Evolutionary conservation across 1,139 yeast species (phyloP).

Genomic region (Saccharomyces pastorianus): DNA sequence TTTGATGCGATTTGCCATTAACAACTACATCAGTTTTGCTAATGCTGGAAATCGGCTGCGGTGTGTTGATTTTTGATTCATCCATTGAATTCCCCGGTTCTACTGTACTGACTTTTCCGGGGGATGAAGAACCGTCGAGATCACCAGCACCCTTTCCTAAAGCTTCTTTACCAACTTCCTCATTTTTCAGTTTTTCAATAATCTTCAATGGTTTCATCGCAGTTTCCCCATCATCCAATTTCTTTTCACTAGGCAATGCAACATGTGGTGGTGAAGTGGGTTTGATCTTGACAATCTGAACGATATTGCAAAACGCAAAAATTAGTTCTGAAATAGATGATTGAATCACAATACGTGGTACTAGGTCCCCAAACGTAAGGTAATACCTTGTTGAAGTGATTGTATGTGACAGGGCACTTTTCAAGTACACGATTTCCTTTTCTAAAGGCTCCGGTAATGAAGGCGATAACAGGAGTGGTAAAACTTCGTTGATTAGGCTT

Average conservation of each 20-base stretch:
- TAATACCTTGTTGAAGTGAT: conserved; percentile 74
- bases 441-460: background rate
- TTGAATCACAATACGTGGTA: conserved; percentile 65
- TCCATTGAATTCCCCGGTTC: too few relatives aligned
- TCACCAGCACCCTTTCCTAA: too few relatives aligned
- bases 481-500: background rate
- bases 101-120: background rate
- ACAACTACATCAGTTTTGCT: background rate
- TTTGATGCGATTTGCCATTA: background rate
- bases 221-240: background rate
- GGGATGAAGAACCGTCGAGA: too few relatives aligned
- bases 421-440: conserved; percentile 6
- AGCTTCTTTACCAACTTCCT: background rate
- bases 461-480: background rate
- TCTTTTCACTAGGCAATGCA: background rate
- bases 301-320: conserved; percentile 60
- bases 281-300: conserved; percentile 36
- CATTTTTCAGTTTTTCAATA: background rate
- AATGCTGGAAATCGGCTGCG: background rate
- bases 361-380: conserved; percentile 44
- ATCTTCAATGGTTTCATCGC: background rate
- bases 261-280: background rate
- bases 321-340: conserved; percentile 68
- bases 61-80: background rate
- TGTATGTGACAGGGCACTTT: conserved; percentile 50